Conservation (phyloP, 306 rosid species). For the Prunus mira region DNA sequence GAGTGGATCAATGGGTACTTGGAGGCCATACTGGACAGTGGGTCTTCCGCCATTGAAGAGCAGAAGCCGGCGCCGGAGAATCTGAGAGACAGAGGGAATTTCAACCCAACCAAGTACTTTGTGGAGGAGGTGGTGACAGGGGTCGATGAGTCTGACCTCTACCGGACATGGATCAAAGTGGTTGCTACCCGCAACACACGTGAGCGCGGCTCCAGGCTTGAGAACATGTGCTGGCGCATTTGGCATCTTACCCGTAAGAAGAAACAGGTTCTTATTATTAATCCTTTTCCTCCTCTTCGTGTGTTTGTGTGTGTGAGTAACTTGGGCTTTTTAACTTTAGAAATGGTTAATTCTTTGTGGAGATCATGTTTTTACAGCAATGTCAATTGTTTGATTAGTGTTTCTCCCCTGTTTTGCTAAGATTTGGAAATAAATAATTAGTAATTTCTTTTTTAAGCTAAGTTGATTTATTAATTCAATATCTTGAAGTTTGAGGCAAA, state of each 20-base stretch:
- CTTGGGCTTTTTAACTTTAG: too few relatives aligned
- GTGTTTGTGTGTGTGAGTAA: too few relatives aligned
- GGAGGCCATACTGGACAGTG: conserved; percentile 79
- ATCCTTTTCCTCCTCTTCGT: background rate
- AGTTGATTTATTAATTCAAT: background rate
- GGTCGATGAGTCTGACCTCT: conserved; percentile 83
- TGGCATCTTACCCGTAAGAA: conserved; percentile 96
- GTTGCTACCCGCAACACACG: conserved; percentile 90
- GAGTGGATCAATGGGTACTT: conserved; percentile 95
- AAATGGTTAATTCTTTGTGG: background rate
- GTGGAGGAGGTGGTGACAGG: conserved; percentile 91
- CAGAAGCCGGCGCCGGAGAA: conserved; percentile 54
- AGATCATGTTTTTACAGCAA: background rate
- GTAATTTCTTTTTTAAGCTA: background rate
- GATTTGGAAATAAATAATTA: background rate
- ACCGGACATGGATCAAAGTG: conserved; percentile 92
- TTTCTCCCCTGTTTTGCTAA: background rate
- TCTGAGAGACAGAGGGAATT: conserved; percentile 57
- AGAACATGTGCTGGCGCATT: conserved; percentile 99
- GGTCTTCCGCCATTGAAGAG: conserved; percentile 75
- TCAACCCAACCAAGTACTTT: conserved; percentile 82
- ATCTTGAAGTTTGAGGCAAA: background rate
- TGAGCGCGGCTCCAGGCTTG: conserved; percentile 85
- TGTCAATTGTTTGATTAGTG: background rate
- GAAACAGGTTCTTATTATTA: conserved; percentile 47